phyloP scores from a whole-genome alignment of 1,284 basidiomycete species.

The Leccinum fallax region DNA sequence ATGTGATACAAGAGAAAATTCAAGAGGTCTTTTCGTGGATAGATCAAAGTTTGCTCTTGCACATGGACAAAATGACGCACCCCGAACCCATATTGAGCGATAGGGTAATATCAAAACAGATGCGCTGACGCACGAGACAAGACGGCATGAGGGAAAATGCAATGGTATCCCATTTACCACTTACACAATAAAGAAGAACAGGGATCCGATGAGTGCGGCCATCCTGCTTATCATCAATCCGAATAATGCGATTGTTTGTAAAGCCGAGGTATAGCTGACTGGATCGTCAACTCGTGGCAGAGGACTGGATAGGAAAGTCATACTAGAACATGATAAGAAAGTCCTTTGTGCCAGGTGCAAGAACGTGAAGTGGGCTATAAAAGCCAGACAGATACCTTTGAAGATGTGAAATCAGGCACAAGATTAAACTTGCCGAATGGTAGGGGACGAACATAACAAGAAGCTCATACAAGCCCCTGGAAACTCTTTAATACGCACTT shows the following conservation, averaged over 20 bases:
- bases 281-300: constrained; percentile 3
- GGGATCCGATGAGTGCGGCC: constrained; percentile 61
- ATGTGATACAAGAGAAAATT: constrained; percentile 68
- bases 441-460: constrained; percentile 52
- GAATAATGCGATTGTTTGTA: constrained; percentile 79
- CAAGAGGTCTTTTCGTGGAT: constrained; percentile 53
- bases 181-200: constrained; percentile 61
- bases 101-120: constrained; percentile 58
- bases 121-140: constrained; percentile 38
- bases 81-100: constrained; percentile 52
- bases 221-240: constrained; percentile 72
- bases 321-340: constrained; percentile 69
- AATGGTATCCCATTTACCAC: constrained; percentile 27
- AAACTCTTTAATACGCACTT: constrained; percentile 9
- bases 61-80: constrained; percentile 40
- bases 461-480: constrained; percentile 53
- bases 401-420: constrained; percentile 16
- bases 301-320: constrained; percentile 31
- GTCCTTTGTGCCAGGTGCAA: constrained; percentile 52
- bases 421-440: background rate
- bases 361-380: constrained; percentile 40
- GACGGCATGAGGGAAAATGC: constrained; percentile 1
- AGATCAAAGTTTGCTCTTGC: constrained; percentile 4
- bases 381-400: constrained; percentile 58
- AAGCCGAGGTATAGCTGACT: constrained; percentile 52